These are phyloP conservation scores for Cutaneotrichosporon spelunceum DNA, from an alignment of 1,284 basidiomycete species.

Conservation along the genomic window DNA sequence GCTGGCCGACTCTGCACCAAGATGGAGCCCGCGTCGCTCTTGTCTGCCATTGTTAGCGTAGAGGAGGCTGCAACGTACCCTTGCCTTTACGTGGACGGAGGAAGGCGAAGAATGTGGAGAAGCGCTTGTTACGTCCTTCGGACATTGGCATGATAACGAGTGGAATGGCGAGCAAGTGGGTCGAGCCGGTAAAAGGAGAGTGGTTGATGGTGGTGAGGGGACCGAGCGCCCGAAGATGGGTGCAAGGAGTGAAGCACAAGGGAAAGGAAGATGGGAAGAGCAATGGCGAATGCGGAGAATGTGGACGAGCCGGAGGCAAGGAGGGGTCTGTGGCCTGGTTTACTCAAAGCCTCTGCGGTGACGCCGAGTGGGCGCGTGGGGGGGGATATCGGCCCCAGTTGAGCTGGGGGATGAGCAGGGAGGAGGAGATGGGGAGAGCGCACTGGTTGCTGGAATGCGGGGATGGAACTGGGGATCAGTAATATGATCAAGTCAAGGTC, in stretches of 20 bases:
- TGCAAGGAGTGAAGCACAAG: background rate
- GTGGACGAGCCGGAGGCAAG: background rate
- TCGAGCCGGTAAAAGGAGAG: background rate
- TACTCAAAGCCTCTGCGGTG: no score
- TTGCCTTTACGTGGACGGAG: background rate
- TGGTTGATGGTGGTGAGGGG: background rate
- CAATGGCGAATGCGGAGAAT: background rate
- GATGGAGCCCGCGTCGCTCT: background rate
- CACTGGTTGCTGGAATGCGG: no score
- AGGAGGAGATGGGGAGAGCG: no score
- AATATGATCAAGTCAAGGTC: no score
- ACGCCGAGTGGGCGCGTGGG: no score
- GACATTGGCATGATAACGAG: constrained; percentile 1
- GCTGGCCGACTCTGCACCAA: background rate
- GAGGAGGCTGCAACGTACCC: background rate
- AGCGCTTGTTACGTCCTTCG: background rate
- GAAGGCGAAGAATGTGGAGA: background rate
- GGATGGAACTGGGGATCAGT: no score
- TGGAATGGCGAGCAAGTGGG: background rate
- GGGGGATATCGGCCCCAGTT: no score
- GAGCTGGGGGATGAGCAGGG: no score
- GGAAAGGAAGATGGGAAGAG: background rate
- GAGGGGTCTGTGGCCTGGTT: no score
- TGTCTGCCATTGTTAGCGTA: background rate
- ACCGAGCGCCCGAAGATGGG: background rate